These are phyloP conservation scores for Articulospora tetracladia DNA, from an alignment of 495 filamentous ascomycete species.

Conservation along the genomic window DNA sequence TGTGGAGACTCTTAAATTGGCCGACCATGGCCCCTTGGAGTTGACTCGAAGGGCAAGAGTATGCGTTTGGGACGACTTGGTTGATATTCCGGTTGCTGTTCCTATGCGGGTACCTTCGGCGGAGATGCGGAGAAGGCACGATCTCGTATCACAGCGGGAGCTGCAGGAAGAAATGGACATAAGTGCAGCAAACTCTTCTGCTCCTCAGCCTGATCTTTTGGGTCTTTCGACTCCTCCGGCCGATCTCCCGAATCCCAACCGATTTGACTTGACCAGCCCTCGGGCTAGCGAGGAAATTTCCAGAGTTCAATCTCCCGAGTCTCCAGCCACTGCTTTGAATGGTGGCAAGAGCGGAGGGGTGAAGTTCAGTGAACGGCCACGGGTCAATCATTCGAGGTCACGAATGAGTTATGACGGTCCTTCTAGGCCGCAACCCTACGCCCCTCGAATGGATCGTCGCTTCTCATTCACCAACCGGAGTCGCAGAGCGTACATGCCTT, in stretches of 20 bases:
- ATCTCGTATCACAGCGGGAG: slow-evolving; percentile 32
- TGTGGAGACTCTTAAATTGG: slow-evolving; percentile 89
- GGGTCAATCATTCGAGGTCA: slow-evolving; percentile 9
- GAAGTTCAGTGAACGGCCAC: slow-evolving; percentile 22
- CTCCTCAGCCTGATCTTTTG: slow-evolving; percentile 66
- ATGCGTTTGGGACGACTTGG: slow-evolving; percentile 96
- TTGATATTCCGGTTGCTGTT: slow-evolving; percentile 91
- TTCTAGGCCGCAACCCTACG: slow-evolving; percentile 16
- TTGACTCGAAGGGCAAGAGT: slow-evolving; percentile 85
- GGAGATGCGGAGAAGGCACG: slow-evolving; percentile 61
- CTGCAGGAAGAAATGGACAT: slow-evolving; percentile 81
- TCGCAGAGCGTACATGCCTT: slow-evolving; percentile 13
- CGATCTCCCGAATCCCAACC: slow-evolving; percentile 75
- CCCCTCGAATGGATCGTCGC: slow-evolving; percentile 15
- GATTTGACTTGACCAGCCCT: slow-evolving; percentile 72
- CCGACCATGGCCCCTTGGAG: slow-evolving; percentile 90
- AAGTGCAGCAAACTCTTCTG: slow-evolving; percentile 62
- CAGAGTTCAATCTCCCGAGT: slow-evolving; percentile 10
- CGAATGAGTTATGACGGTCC: slow-evolving; percentile 38
- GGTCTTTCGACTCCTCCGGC: slow-evolving; percentile 52
- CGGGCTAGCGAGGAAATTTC: slow-evolving; percentile 24
- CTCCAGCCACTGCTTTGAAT: slow-evolving; percentile 12
- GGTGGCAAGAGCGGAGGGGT: slow-evolving; percentile 12
- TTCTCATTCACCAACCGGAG: slow-evolving; percentile 22
- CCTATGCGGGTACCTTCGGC: slow-evolving; percentile 81